Conservation (phyloP, 2,329 filamentous ascomycete species). For the Xylaria polymorpha region DNA sequence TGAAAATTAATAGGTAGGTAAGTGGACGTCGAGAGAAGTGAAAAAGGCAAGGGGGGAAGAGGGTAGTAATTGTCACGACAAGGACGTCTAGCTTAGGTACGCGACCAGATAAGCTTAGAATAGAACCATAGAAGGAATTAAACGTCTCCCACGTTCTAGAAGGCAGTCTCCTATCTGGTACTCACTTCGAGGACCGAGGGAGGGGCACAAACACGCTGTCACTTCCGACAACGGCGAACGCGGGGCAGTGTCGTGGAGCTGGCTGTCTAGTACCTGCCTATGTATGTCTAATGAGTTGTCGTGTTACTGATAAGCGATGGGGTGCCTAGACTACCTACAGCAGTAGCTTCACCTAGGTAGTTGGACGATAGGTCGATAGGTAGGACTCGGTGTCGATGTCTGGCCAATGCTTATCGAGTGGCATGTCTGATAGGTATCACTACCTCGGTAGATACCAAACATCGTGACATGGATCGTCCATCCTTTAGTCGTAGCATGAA, state of each 20-base stretch:
- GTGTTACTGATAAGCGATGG: constrained; percentile 24
- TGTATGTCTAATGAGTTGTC: constrained; percentile 11
- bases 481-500: neutral
- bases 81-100: neutral
- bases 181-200: constrained; percentile 16
- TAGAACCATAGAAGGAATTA: neutral
- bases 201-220: constrained; percentile 27
- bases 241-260: constrained; percentile 26
- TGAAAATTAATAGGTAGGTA: neutral
- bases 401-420: neutral
- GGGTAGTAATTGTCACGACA: constrained; percentile 7
- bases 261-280: neutral
- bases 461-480: neutral
- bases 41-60: neutral
- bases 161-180: constrained; percentile 6
- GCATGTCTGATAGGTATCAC: neutral
- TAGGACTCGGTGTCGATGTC: neutral
- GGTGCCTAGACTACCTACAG: too few relatives aligned
- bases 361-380: neutral
- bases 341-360: neutral
- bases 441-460: neutral
- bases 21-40: neutral
- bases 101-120: neutral
- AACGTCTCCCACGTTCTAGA: constrained; percentile 14
- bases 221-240: constrained; percentile 41